These are phyloP conservation scores for Fusarium begoniae DNA, from an alignment of 2,329 filamentous ascomycete species.

Conservation along the genomic window DNA sequence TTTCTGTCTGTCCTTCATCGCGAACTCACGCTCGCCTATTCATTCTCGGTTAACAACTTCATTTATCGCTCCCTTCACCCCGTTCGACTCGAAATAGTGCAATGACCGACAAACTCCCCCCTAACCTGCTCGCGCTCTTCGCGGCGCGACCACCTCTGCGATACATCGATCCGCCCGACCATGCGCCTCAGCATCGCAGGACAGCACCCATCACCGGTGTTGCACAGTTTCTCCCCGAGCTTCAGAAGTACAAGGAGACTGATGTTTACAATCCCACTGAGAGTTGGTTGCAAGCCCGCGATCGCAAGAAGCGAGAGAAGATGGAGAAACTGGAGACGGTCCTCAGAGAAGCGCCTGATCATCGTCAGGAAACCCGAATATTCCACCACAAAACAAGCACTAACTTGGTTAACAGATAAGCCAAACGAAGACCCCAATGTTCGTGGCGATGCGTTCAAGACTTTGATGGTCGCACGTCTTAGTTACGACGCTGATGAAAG, in stretches of 20 bases:
- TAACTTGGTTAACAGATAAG: slow-evolving; percentile 66
- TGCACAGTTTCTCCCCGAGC: slow-evolving; percentile 76
- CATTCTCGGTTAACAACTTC: slow-evolving; percentile 6
- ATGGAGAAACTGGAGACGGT: slow-evolving; percentile 71
- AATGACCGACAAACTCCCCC: slow-evolving; percentile 98
- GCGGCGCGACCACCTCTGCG: slow-evolving; percentile 91
- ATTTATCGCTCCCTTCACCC: neutral
- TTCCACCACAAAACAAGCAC: neutral
- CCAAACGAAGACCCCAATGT: slow-evolving; percentile 87
- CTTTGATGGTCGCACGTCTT: slow-evolving; percentile 88
- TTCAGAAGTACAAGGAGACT: slow-evolving; percentile 81
- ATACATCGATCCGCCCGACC: slow-evolving; percentile 85
- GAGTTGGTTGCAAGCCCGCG: slow-evolving; percentile 89
- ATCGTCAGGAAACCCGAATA: slow-evolving; percentile 59
- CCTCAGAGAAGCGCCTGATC: slow-evolving; percentile 69
- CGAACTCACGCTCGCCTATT: slow-evolving; percentile 19
- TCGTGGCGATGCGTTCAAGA: slow-evolving; percentile 93
- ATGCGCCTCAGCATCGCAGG: slow-evolving; percentile 82
- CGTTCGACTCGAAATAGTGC: slow-evolving; percentile 38
- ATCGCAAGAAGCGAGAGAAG: slow-evolving; percentile 85
- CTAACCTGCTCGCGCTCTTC: slow-evolving; percentile 92
- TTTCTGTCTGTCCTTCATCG: slow-evolving; percentile 14
- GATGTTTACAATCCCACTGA: slow-evolving; percentile 84
- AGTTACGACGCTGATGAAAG: slow-evolving; percentile 89
- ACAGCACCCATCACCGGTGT: slow-evolving; percentile 79